Evolutionary conservation across 148 eudicot genomes (phyloP).

Genomic region (Silene latifolia): DNA sequence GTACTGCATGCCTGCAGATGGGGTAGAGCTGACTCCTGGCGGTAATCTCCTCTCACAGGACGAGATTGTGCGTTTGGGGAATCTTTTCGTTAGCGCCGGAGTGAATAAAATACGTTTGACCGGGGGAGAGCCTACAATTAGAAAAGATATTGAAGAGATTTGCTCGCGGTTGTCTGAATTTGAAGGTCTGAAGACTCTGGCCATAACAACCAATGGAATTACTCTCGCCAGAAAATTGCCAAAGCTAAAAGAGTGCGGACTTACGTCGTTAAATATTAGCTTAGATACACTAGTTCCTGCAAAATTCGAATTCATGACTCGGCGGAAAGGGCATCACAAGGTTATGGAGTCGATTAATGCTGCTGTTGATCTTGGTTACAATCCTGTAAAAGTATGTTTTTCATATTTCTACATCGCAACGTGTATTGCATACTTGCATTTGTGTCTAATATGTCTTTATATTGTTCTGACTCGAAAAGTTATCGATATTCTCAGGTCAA

Average conservation of each 20-base stretch:
- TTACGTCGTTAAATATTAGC: constrained; percentile 73
- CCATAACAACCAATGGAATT: constrained; percentile 91
- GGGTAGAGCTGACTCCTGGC: constrained; percentile 77
- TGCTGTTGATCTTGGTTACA: constrained; percentile 73
- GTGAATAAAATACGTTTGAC: constrained; percentile 91
- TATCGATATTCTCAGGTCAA: constrained; percentile 51
- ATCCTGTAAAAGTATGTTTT: constrained; percentile 76
- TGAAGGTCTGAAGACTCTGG: constrained; percentile 70
- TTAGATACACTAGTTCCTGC: constrained; percentile 82
- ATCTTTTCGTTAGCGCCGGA: constrained; percentile 75
- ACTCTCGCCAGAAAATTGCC: constrained; percentile 74
- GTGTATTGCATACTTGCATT: neutral
- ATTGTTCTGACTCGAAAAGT: neutral
- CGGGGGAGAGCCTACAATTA: constrained; percentile 90
- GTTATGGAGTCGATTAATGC: constrained; percentile 75
- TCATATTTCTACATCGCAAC: neutral
- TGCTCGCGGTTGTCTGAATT: constrained; percentile 68
- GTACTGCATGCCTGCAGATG: constrained; percentile 96
- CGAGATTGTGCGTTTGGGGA: constrained; percentile 72
- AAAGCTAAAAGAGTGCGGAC: constrained; percentile 78
- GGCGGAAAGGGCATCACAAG: constrained; percentile 86
- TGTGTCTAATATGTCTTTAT: neutral
- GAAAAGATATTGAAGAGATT: constrained; percentile 86
- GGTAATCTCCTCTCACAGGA: constrained; percentile 57
- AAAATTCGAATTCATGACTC: constrained; percentile 83